phyloP scores from a whole-genome alignment of 2,329 filamentous ascomycete genomes.

The Pezicula neosporulosa region DNA sequence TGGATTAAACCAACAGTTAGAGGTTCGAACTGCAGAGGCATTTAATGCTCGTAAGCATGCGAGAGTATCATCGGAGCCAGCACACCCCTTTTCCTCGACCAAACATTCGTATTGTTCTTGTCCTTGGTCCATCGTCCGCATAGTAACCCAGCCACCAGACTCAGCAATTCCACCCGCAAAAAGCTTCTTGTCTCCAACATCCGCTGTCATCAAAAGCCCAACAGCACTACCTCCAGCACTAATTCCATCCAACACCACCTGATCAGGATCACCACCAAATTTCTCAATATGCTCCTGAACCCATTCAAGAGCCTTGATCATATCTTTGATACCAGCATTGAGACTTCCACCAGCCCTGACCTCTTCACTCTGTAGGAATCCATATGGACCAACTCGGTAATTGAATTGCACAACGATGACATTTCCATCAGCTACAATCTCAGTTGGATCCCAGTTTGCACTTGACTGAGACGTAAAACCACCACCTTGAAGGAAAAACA shows the following conservation, averaged over 20 bases:
- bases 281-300: constrained; percentile 50
- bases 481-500: constrained; percentile 46
- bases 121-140: constrained; percentile 29
- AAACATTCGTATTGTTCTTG: constrained; percentile 34
- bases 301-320: constrained; percentile 56
- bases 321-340: constrained; percentile 61
- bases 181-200: constrained; percentile 6
- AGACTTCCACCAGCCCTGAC: constrained; percentile 50
- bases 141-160: constrained; percentile 30
- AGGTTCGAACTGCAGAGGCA: constrained; percentile 28
- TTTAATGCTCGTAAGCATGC: constrained; percentile 31
- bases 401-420: constrained; percentile 56
- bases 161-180: constrained; percentile 21
- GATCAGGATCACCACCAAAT: constrained; percentile 38
- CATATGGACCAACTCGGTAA: constrained; percentile 57
- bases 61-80: constrained; percentile 19
- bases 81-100: constrained; percentile 26
- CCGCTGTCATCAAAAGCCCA: constrained; percentile 23
- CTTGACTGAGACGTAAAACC: constrained; percentile 43
- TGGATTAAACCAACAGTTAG: constrained; percentile 33
- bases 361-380: constrained; percentile 54
- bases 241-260: constrained; percentile 41
- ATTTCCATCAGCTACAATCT: constrained; percentile 40
- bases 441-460: constrained; percentile 43
- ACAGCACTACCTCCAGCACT: constrained; percentile 40